Evolutionary conservation across 1,284 basidiomycete species (phyloP), one percentile per base, ranked within the genome.

Genomic region (Naganishia liquefaciens): DNA sequence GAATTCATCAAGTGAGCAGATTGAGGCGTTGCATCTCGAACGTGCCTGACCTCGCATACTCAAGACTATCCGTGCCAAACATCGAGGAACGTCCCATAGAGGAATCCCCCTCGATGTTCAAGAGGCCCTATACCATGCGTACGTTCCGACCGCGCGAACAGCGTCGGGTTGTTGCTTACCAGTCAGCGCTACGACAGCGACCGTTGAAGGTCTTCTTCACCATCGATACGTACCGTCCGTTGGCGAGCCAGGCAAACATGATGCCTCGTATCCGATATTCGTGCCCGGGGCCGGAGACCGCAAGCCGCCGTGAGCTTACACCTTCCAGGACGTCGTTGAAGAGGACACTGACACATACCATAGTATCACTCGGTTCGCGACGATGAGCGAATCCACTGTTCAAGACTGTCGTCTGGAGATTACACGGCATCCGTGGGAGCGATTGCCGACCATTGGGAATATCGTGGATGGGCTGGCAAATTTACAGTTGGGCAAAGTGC

Each of bases 171-270:
- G 10, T 33, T 10, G 33, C 10, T 33, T 33, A 44, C 42, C 44
- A 46, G 43, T 19, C 2, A 7, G 7, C 9, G 33, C 6, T 40
- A 17, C 61, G 0, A 21, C 52, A 71, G 70, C 73, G 5, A 64
- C 69, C 21, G 61, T 70, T 27, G 46, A 70, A 27, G 73, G 73
- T 7, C 64, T 70, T 9, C 47, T 73, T 1, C 70, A 71, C 33
- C 73, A 74, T 50, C 73, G 73, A 10, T 74, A 72, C 54, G 54
- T 74, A 5, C 73, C 73, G 0, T 61, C 69, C 0, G 72, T 74
- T 11, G 73, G 73, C 5, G 49, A 69, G 25, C 73, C 73, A 2
- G 73, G 73, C n/a, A 64, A 69, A 39, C 66, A 70, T 33, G 73
- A 74, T 62, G 72, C 71, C 3, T 66, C 64, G 23, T 74, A 74